Base-by-base conservation (phyloP, 164 flowering plant species). In the Malania oleifera region DNA sequence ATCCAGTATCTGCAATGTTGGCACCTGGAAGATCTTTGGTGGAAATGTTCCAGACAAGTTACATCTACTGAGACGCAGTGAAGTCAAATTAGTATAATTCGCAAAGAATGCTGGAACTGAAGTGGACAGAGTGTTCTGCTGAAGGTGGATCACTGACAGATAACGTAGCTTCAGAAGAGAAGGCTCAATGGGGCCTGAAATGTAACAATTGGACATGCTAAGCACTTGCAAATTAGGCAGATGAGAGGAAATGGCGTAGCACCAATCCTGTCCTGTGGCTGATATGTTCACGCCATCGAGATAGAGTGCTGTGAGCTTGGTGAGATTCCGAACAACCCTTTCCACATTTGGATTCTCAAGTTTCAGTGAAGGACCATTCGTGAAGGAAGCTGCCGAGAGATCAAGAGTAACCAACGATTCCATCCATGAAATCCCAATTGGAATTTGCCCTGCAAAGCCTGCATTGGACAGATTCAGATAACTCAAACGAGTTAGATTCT, bases 1-100 rank as follows among this genome's bases (percentile, higher is more conserved):
- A 29, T 76, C 74, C 0, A 78, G 58, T 1, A 7, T 35, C 37
- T 59, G 51, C 14, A 81, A 53, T 5, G 60, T 62, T 14, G 49
- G 67, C 41, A 76, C 29, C 24, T 47, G 67, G 7, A 72, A 65
- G 13, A 75, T 69, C 11, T 44, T 15, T 26, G 22, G 40, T 2
- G 81, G 84, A 22, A 77, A 75, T 18, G 24, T 52, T 44, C 82
- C 82, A 1, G 9, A 0, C 63, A 80, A 52, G 4, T 54, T 57
- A 41, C 75, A 77, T 29, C 57, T 25, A 44, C 52, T 61, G 28
- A 75, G 61, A 26, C 47, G 50, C 24, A 78, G 67, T 11, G 52
- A 40, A 2, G 60, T 71, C 70, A 78, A 66, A n/a, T 54, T 68
- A 7, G 65, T 27, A 57, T 75, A 74, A 41, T 62, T 56, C 11